Percentiles rank a stretch among this genome's conserved stretches.
Conservation (phyloP, 768 basidiomycete genomes). For the Stropharia rugosoannulata region DNA sequence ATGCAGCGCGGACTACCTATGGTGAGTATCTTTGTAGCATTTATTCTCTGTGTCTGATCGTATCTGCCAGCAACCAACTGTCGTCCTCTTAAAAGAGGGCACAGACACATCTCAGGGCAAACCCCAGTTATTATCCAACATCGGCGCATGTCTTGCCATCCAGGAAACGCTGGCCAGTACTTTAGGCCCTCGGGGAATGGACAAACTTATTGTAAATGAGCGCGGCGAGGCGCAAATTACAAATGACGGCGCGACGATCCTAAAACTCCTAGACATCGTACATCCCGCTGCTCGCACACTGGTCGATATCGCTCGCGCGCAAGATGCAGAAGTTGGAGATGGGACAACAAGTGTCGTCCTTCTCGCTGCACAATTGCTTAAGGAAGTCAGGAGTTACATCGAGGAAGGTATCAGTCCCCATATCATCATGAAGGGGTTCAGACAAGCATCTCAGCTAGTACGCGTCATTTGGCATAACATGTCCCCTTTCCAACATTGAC, state of each 20-base stretch:
- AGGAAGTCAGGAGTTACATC: slow-evolving; percentile 87
- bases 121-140: slow-evolving; percentile 90
- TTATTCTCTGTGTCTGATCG: not conserved
- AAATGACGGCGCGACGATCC: slow-evolving; percentile 98
- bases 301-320: slow-evolving; percentile 96
- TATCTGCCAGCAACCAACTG: slow-evolving; percentile 83
- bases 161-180: slow-evolving; percentile 90
- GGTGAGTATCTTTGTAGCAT: slow-evolving; percentile 36
- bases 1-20: slow-evolving; percentile 87
- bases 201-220: slow-evolving; percentile 93
- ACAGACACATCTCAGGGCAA: slow-evolving; percentile 96
- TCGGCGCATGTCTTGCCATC: slow-evolving; percentile 93
- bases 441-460: slow-evolving; percentile 84
- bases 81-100: slow-evolving; percentile 93
- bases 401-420: slow-evolving; percentile 98
- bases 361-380: slow-evolving; percentile 90
- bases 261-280: slow-evolving; percentile 96
- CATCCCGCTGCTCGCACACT: slow-evolving; percentile 98
- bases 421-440: slow-evolving; percentile 96
- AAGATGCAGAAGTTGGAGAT: slow-evolving; percentile 98
- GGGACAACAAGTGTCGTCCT: slow-evolving; percentile 97
- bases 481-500: not conserved
- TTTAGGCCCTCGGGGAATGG: slow-evolving; percentile 98
- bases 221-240: slow-evolving; percentile 98
- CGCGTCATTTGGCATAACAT: slow-evolving; percentile 23